Evolutionary conservation across 2,329 filamentous ascomycete genomes (phyloP), one percentile per base, ranked within the genome.

Genomic region (Blastomyces gilchristii): DNA sequence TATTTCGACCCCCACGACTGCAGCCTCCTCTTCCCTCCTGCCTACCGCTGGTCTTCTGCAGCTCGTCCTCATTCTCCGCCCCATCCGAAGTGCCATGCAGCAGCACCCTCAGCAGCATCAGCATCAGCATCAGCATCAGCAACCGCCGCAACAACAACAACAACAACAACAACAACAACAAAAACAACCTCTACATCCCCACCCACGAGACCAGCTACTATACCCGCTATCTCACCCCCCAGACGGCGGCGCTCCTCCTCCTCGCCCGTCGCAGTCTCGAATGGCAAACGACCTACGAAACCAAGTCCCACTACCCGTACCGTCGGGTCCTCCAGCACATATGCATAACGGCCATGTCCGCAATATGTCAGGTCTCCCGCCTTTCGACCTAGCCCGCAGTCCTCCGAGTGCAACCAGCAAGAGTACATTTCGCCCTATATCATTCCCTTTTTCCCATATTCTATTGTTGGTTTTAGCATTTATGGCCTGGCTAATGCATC

Each of bases 371-470:
- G 74, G 71, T 61, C 61, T 69, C 60, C 64, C 70, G 43, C 65
- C 69, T 12, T 76, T 78, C 66, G 78, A 79, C 64, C 75, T 79
- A 74, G 75, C 75, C 64, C 77, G 77, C 70, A 80, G 78, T 65
- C 78, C 78, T 63, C 78, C 78, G 18, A 78, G 78, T 64, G 72
- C 75, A 62, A 75, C 73, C 65, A 76, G 74, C 70, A 78, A 79
- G 71, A 75, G 72, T 71, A 37, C 69, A 66, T 64, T 70, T 47
- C 60, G 31, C 62, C 50, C 25, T n/a, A 12, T 25, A 2, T 12
- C 2, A 60, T 43, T 41, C 39, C 47, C 11, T 14, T 16, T 25
- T 22, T 54, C 7, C 3, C 28, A 47, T 45, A 39, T 39, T 25
- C 52, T 37, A 37, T 37, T 34, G 14, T 22, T 52, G 2, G 25